phyloP scores from a whole-genome alignment of 179 eudicot species.

The Heliamphora pulchella region DNA sequence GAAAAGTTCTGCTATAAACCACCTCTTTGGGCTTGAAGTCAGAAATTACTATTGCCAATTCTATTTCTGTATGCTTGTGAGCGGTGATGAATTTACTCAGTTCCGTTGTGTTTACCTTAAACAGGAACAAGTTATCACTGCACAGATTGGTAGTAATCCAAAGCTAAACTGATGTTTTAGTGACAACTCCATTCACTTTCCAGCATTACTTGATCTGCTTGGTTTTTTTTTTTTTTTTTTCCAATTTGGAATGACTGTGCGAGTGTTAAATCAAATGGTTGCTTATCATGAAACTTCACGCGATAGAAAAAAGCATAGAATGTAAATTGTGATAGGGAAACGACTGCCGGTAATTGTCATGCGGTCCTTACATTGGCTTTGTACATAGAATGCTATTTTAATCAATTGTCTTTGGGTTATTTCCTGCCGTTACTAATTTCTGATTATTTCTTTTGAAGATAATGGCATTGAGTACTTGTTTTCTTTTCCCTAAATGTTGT shows the following conservation, averaged over 20 bases:
- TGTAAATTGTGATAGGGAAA: not conserved
- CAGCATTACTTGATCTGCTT: too few relatives aligned
- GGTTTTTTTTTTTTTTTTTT: too few relatives aligned
- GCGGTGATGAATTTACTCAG: not conserved
- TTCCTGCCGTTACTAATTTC: not conserved
- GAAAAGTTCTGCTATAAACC: too few relatives aligned
- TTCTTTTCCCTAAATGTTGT: not conserved
- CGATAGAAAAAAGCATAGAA: not conserved
- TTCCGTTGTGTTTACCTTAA: not conserved
- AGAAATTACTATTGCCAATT: not conserved
- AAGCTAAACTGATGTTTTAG: not conserved
- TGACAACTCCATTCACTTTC: not conserved
- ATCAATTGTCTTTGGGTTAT: not conserved
- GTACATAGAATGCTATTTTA: not conserved
- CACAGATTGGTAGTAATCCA: not conserved
- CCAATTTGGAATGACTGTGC: too few relatives aligned
- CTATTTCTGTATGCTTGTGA: not conserved
- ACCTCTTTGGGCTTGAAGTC: not conserved
- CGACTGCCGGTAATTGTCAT: not conserved
- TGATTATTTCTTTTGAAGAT: not conserved
- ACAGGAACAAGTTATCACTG: not conserved
- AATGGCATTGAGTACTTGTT: not conserved
- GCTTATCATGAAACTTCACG: not conserved
- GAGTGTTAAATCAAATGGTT: not conserved
- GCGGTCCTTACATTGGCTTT: not conserved